Base-by-base conservation (phyloP, 768 basidiomycete species). In the Boletus rex-veris region DNA sequence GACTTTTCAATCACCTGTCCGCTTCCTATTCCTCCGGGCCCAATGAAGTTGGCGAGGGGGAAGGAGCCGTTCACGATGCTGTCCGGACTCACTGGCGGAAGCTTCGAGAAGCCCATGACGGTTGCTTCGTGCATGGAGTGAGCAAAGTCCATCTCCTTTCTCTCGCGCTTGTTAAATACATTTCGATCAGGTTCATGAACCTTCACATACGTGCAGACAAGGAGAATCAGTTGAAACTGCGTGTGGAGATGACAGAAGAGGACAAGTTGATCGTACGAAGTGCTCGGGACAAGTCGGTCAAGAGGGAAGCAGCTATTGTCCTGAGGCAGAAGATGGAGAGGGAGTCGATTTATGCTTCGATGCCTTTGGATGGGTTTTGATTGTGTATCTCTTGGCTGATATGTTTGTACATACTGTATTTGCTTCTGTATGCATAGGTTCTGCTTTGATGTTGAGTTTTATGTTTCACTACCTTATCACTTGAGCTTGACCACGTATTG, bases 181-280 rank as follows among this genome's bases (percentile, higher is more conserved):
- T 18, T 24, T 42, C 8, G 3, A 35, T 5, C 30, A 62, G 60
- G 44, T 52, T 41, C 38, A 55, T 58, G 35, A 62, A 62, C 11
- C 30, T 19, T 10, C 61, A 62, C 12, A 50, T 62, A 26, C 60
- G 56, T 18, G 45, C 56, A 1, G 61, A 62, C 26, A 58, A 62
- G 36, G 6, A 62, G 49, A 58, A 62, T 8, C 28, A 62, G 37
- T 12, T 62, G 21, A 46, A 54, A 28, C 37, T 58, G 12, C 53
- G 53, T 6, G 41, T 45, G 12, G 60, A 53, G 30, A 62, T 62
- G 61, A 62, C 57, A 24, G 57, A 62, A 9, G 31, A 37, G 30
- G 61, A 62, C 18, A 62, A 58, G 28, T 44, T 11, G 10, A 54
- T 62, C 8, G 39, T 62, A n/a, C 48, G 50, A 21, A 49, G 26